Percentiles rank a stretch among this genome's conserved stretches.
Evolutionary conservation across 116 monocot species (phyloP).

Genomic region (Thalassia testudinum): DNA sequence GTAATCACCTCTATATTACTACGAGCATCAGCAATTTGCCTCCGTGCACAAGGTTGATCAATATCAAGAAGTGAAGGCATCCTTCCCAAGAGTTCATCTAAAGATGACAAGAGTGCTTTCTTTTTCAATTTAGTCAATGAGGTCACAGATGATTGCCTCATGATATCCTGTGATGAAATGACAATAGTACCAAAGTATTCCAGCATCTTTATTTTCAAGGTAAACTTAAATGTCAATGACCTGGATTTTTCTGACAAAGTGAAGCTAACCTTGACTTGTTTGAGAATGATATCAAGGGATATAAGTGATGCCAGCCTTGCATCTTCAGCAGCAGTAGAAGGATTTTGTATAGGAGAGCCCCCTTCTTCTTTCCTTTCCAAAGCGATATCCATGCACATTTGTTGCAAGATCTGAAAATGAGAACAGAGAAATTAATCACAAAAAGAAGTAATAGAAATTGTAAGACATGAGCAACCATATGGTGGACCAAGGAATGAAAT

Average conservation of each 20-base stretch:
- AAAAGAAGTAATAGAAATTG: not conserved
- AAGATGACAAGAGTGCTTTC: conserved; percentile 45
- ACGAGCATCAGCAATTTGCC: conserved; percentile 65
- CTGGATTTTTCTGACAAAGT: not conserved
- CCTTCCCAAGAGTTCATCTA: conserved; percentile 58
- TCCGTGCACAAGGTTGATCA: conserved; percentile 90
- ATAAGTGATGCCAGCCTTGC: conserved; percentile 94
- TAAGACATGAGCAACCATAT: not conserved
- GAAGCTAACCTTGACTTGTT: conserved; percentile 61
- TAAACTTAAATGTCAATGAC: no score
- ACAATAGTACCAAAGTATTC: not conserved
- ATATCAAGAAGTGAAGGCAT: conserved; percentile 93
- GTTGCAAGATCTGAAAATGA: conserved; percentile 75
- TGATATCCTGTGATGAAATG: conserved; percentile 48
- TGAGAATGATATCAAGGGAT: conserved; percentile 77
- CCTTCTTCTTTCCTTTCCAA: conserved; percentile 87
- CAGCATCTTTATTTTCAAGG: no score
- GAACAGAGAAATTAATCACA: not conserved
- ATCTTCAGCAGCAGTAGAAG: conserved; percentile 97
- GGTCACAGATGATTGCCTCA: conserved; percentile 48
- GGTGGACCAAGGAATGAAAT: no score
- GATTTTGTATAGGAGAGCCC: conserved; percentile 86
- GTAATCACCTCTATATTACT: conserved; percentile 47
- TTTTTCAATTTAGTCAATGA: conserved; percentile 71
- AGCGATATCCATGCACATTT: conserved; percentile 78